Conservation (phyloP, 306 rosid species). For the Cucumis melo region DNA sequence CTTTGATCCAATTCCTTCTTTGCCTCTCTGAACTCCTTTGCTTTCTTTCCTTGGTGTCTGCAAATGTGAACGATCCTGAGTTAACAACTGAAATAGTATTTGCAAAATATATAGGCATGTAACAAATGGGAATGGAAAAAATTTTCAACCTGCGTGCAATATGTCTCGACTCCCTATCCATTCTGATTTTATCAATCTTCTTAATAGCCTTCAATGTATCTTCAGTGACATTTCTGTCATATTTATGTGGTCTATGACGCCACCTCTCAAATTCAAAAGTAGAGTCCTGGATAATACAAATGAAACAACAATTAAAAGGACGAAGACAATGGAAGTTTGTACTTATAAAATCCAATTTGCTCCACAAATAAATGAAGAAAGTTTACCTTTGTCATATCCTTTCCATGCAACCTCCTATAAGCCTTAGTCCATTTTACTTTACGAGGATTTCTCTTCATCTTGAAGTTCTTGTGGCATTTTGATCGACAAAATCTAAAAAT, state of each 20-base stretch:
- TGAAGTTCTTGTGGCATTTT: slow-evolving; percentile 90
- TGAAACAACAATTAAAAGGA: not conserved
- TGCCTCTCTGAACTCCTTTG: slow-evolving; percentile 20
- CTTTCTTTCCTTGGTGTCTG: slow-evolving; percentile 43
- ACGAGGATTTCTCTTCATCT: slow-evolving; percentile 95
- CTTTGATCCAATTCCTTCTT: slow-evolving; percentile 31
- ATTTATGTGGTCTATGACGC: slow-evolving; percentile 79
- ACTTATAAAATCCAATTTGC: not conserved
- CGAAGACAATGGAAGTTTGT: not conserved
- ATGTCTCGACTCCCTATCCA: slow-evolving; percentile 32
- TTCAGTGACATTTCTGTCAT: slow-evolving; percentile 52
- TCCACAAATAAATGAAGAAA: not conserved
- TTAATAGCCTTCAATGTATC: slow-evolving; percentile 53
- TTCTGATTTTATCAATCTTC: slow-evolving; percentile 60
- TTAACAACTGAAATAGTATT: not conserved
- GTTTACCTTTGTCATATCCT: slow-evolving; percentile 84
- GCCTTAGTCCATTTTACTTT: slow-evolving; percentile 95
- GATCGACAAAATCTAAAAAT: slow-evolving; percentile 82
- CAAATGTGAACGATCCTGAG: not conserved
- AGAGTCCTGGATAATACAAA: slow-evolving; percentile 33
- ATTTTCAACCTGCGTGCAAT: slow-evolving; percentile 28
- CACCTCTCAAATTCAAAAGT: slow-evolving; percentile 92
- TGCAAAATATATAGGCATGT: not conserved
- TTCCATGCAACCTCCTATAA: slow-evolving; percentile 59
- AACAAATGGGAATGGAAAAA: not conserved